These are phyloP conservation scores for Suhomyces xylopsoci DNA, from an alignment of 805 yeast genomes.

Conservation along the genomic window DNA sequence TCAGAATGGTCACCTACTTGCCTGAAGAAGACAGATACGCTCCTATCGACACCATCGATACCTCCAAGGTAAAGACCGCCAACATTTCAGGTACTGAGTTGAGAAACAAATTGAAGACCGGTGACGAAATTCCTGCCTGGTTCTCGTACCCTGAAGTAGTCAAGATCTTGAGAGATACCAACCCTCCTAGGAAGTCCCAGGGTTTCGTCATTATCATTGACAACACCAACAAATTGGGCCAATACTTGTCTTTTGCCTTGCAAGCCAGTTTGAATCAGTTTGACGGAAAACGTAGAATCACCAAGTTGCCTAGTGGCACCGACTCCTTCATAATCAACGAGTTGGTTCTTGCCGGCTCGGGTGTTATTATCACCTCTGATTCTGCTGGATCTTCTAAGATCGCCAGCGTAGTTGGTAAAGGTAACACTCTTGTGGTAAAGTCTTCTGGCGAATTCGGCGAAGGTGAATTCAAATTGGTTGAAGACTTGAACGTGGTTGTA, in stretches of 20 bases:
- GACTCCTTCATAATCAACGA: constrained; percentile 69
- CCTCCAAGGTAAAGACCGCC: constrained; percentile 69
- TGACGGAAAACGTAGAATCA: constrained; percentile 77
- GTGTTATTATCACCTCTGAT: constrained; percentile 61
- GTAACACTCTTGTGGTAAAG: constrained; percentile 50
- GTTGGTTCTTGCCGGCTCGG: constrained; percentile 85
- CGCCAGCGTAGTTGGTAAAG: constrained; percentile 51
- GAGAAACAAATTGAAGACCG: constrained; percentile 81
- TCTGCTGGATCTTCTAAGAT: constrained; percentile 50
- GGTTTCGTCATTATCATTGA: constrained; percentile 76
- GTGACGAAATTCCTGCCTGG: constrained; percentile 92
- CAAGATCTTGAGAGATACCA: constrained; percentile 80
- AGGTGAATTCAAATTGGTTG: constrained; percentile 9
- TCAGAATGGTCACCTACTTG: constrained; percentile 93
- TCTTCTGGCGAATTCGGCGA: constrained; percentile 14
- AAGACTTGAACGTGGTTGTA: constrained; percentile 46
- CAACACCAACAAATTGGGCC: constrained; percentile 48
- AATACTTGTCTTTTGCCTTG: constrained; percentile 69
- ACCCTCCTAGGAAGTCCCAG: constrained; percentile 87
- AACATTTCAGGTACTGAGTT: constrained; percentile 95
- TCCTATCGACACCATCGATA: constrained; percentile 88
- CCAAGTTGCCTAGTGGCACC: constrained; percentile 44
- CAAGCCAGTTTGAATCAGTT: constrained; percentile 89
- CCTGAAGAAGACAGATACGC: constrained; percentile 95
- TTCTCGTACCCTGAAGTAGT: constrained; percentile 97